Conservation (phyloP, 257 asterid species). For the Nyctanthes arbortristis region DNA sequence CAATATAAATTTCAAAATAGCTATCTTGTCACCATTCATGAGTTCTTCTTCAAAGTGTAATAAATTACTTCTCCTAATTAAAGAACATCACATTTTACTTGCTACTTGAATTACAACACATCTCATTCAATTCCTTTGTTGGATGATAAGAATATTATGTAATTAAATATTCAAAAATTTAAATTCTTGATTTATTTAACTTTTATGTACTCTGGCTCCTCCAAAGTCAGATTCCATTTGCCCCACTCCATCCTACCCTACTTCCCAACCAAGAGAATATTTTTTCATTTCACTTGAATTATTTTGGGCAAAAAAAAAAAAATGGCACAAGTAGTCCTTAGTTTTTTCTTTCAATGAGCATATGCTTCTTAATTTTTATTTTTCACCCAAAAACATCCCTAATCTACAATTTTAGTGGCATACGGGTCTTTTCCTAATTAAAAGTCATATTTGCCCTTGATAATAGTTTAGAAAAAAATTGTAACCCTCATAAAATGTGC, state of each 20-base stretch:
- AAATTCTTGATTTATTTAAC: constrained; percentile 15
- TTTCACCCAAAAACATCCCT: no score
- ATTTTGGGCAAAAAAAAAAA: no score
- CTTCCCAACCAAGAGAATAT: constrained; percentile 35
- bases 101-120: constrained; percentile 12
- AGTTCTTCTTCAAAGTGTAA: background rate
- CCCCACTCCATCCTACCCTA: constrained; percentile 9
- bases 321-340: no score
- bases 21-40: background rate
- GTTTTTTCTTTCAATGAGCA: no score
- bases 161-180: background rate
- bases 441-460: no score
- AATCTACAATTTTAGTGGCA: no score
- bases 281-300: background rate
- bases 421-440: no score
- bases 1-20: background rate
- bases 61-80: constrained; percentile 11
- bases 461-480: no score
- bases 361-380: no score
- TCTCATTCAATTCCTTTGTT: background rate
- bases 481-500: no score
- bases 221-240: background rate
- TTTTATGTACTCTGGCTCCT: no score
- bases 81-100: constrained; percentile 20
- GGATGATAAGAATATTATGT: background rate